Conservation (phyloP, 768 basidiomycete genomes). For the Naganishia randhawae region DNA sequence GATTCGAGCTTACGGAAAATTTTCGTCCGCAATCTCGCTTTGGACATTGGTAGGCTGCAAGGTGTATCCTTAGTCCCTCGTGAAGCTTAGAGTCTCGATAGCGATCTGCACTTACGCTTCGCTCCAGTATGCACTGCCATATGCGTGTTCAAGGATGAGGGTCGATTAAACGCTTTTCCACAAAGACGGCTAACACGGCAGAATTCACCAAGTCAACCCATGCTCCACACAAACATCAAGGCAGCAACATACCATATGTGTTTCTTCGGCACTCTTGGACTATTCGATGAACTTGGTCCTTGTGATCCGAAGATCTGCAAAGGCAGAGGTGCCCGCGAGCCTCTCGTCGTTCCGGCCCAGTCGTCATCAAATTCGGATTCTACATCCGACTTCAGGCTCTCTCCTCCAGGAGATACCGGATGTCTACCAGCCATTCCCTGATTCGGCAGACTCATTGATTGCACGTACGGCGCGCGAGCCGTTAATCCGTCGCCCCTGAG, state of each 20-base stretch:
- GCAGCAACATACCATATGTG: conserved; percentile 3
- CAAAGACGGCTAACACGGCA: conserved; percentile 26
- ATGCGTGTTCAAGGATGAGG: conserved; percentile 44
- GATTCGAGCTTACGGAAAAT: conserved; percentile 46
- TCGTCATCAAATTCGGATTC: conserved; percentile 13
- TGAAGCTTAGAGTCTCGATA: not conserved
- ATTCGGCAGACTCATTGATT: conserved; percentile 17
- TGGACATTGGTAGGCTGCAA: conserved; percentile 21
- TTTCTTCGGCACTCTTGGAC: conserved; percentile 3
- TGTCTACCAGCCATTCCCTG: too few relatives aligned
- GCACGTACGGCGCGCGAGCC: not conserved
- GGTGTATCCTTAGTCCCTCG: not conserved
- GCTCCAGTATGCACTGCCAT: conserved; percentile 49
- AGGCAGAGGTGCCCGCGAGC: not conserved
- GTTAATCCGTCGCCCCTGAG: too few relatives aligned
- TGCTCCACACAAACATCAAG: not conserved
- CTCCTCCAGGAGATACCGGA: conserved; percentile 2
- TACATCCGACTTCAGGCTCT: not conserved
- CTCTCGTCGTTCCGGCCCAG: not conserved
- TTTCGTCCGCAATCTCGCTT: conserved; percentile 37
- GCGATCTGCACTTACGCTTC: conserved; percentile 38
- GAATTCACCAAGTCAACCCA: too few relatives aligned
- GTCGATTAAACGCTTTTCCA: conserved; percentile 45
- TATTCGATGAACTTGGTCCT: not conserved
- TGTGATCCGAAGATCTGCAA: not conserved